Evolutionary conservation across 179 eudicot genomes (phyloP), one percentile per base, ranked within the genome.

Genomic region (Vitellaria paradoxa): DNA sequence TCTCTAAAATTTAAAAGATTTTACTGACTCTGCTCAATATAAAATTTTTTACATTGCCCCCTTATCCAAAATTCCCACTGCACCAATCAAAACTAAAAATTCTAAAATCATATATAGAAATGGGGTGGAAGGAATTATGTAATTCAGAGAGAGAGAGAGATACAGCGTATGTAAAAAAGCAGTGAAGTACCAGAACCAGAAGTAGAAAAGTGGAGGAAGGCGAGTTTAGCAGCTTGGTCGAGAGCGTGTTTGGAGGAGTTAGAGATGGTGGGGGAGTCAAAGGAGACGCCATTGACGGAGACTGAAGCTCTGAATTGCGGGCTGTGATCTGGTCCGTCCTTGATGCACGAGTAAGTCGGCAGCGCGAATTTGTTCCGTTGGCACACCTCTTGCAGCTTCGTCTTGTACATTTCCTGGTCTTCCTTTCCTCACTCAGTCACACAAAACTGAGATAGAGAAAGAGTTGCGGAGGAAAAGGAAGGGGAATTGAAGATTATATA

Each of bases 321-420:
- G 52, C 4, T 14, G 74, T 88, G 88, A 30, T 81, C 85, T 5
- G 82, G 82, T 9, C 91, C 91, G 20, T 79, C 78, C 72, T 69
- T 84, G 7, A 70, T 63, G 53, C 70, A 64, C 1, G 76, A n/a
- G 65, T 88, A 88, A 5, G n/a, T 67, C 0, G 91, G 91, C 63
- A 78, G 65, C 1, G 63, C 82, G 85, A 82, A 86, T 0, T 24
- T 64, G 55, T 78, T 76, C 68, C 78, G 47, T 63, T 86, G 91
- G 56, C 89, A 88, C 30, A 84, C 9, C 78, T 86, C 89, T 70
- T 84, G 85, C 63, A 88, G 72, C 82, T 74, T 84, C 14, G 69
- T 26, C 77, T 83, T 88, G 78, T 67, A 86, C 89, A 86, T 86
- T 72, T 59, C 24, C 62, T 17, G 23, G 47, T 26, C 9, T 14